phyloP scores from a whole-genome alignment of 1,139 yeast genomes.

The Kodamaea fungicola region DNA sequence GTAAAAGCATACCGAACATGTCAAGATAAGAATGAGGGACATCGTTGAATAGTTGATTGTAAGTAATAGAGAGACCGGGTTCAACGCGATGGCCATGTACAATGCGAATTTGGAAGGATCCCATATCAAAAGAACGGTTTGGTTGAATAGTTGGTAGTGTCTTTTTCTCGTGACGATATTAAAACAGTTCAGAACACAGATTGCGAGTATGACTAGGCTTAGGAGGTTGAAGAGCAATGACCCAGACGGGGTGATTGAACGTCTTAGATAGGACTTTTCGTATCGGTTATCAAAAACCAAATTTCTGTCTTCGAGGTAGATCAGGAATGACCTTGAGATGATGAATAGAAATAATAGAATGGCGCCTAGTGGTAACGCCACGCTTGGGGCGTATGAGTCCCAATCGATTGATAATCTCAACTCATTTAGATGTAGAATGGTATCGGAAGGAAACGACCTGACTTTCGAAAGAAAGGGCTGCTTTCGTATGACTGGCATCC shows the following conservation, averaged over 20 bases:
- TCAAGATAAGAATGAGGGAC: slow-evolving; percentile 32
- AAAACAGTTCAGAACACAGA: too few species aligned
- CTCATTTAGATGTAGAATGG: slow-evolving; percentile 52
- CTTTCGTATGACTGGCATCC: slow-evolving; percentile 8
- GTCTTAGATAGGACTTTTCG: too few species aligned
- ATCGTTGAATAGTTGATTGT: slow-evolving; percentile 32
- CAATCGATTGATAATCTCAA: slow-evolving; percentile 55
- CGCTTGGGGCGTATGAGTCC: slow-evolving; percentile 50
- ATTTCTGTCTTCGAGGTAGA: slow-evolving; percentile 12
- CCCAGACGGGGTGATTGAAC: too few species aligned
- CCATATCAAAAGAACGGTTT: slow-evolving; percentile 21
- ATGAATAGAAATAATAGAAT: slow-evolving; percentile 20
- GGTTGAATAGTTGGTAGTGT: too few species aligned
- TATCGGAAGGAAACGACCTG: slow-evolving; percentile 55
- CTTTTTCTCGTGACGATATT: too few species aligned
- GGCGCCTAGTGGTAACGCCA: slow-evolving; percentile 50
- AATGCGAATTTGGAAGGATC: slow-evolving; percentile 22
- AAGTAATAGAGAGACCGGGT: slow-evolving; percentile 50
- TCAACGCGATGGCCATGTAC: slow-evolving; percentile 44
- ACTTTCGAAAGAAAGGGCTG: slow-evolving; percentile 37
- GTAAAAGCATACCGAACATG: slow-evolving; percentile 16
- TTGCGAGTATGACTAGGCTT: too few species aligned
- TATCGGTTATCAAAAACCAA: too few species aligned
- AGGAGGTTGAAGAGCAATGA: too few species aligned
- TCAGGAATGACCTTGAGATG: slow-evolving; percentile 16